Conservation (phyloP, 176 grass and related monocot species). For the Avena eriantha region DNA sequence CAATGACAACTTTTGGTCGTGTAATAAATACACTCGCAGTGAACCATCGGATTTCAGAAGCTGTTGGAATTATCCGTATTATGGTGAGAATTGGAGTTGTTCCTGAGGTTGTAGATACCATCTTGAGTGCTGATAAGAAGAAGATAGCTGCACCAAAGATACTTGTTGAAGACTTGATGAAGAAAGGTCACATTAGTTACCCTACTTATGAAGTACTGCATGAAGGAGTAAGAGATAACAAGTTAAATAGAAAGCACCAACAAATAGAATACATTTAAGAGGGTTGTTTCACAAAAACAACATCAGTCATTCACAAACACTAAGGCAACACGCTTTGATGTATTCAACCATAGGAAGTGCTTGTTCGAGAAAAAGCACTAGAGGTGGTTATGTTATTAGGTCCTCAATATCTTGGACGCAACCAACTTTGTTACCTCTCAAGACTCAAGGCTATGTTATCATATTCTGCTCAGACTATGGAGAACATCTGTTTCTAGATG, state of each 20-base stretch:
- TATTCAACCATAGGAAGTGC: slow-evolving; percentile 17
- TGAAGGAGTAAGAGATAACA: slow-evolving; percentile 90
- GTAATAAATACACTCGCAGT: slow-evolving; percentile 75
- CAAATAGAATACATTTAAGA: slow-evolving; percentile 26
- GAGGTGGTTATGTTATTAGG: slow-evolving; percentile 30
- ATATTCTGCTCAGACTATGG: slow-evolving; percentile 42
- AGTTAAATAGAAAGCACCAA: slow-evolving; percentile 53
- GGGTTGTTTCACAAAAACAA: slow-evolving; percentile 10
- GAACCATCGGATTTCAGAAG: slow-evolving; percentile 58
- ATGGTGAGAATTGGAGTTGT: slow-evolving; percentile 79
- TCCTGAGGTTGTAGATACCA: slow-evolving; percentile 79
- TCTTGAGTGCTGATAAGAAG: slow-evolving; percentile 85
- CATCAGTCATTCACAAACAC: slow-evolving; percentile 30
- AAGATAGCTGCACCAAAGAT: slow-evolving; percentile 96
- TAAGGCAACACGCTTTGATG: slow-evolving; percentile 8
- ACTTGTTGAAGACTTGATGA: slow-evolving; percentile 93
- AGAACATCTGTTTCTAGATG: slow-evolving; percentile 30
- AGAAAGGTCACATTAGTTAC: slow-evolving; percentile 90
- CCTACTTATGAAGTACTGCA: slow-evolving; percentile 87
- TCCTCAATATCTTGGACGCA: slow-evolving; percentile 19
- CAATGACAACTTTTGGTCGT: slow-evolving; percentile 71
- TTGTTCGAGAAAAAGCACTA: slow-evolving; percentile 13
- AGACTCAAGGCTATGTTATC: neutral
- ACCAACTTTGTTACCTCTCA: slow-evolving; percentile 23
- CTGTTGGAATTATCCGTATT: slow-evolving; percentile 67